These are phyloP conservation scores for Stachybotrys echinatus DNA, from an alignment of 2,329 filamentous ascomycete species.

Conservation along the genomic window DNA sequence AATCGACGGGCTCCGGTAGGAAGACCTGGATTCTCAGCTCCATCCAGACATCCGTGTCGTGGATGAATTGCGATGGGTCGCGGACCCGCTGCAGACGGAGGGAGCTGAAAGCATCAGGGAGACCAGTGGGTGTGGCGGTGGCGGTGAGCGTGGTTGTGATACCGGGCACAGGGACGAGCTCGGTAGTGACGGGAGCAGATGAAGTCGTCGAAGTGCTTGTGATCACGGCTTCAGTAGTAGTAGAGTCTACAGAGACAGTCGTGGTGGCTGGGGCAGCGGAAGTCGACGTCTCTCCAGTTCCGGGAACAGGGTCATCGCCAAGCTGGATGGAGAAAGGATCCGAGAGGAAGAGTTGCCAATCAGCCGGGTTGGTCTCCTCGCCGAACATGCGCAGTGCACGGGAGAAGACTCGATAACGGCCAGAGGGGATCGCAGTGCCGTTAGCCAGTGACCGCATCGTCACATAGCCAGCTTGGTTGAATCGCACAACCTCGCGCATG, in stretches of 20 bases:
- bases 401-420: conserved; percentile 8
- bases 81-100: not conserved
- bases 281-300: not conserved
- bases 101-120: not conserved
- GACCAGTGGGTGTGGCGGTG: conserved; percentile 5
- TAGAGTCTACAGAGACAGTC: no score
- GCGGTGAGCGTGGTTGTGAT: conserved; percentile 8
- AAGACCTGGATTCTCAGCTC: conserved; percentile 4
- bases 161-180: conserved; percentile 5
- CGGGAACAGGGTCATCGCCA: conserved; percentile 8
- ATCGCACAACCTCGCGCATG: conserved; percentile 8
- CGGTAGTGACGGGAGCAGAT: not conserved
- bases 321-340: conserved; percentile 11
- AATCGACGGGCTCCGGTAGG: conserved; percentile 1
- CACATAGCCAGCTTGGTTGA: conserved; percentile 5
- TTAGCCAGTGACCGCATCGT: conserved; percentile 7
- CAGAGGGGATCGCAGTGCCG: conserved; percentile 6
- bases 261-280: not conserved
- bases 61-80: not conserved
- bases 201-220: no score
- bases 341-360: conserved; percentile 10
- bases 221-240: not conserved
- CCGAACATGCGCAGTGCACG: conserved; percentile 9
- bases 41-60: conserved; percentile 1
- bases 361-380: conserved; percentile 3